Base-by-base conservation (phyloP, 208 protist genomes). In the Vickermania ingenoplastis region DNA sequence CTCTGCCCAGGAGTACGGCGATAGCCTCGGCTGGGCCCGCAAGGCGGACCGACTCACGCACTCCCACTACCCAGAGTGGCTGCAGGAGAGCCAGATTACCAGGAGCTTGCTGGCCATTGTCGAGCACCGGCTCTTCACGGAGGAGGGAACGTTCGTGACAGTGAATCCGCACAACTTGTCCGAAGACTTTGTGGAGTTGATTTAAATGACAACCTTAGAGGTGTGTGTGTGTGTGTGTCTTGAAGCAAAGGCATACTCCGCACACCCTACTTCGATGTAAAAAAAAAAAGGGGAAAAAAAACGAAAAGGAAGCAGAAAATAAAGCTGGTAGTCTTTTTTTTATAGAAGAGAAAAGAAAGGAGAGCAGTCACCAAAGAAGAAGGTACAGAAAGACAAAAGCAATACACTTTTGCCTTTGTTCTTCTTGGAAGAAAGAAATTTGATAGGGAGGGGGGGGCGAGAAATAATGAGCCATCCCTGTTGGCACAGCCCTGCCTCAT, bases 131-230 rank as follows among this genome's bases (percentile, higher is more conserved):
- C 62, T 85, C 26, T 52, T 53, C n/a, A 60, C 63, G 4, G 53
- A 75, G 24, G 78, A 85, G 51, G 78, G 78, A 24, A 68, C 68
- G 27, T 76, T 75, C 53, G 66, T 85, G 7, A 65, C 65, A 29
- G 65, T 78, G 41, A 77, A 70, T 36, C 68, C 65, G 26, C 54
- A 56, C 11, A 26, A 57, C 3, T 22, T 41, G 29, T 51, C 50
- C 55, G 60, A 30, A 56, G 48, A 31, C 48, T 63, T 50, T 21
- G 45, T 25, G 30, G 53, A 62, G 24, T 45, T 71, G 7, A 57
- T 69, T 1, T 69, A 58, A 56, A 25, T 13, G 2, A 30, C 5
- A 17, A 45, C 11, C 11, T 45, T 7, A n/a, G 36, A 36, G 63
- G 36, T 51, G 27, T 54, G 29, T 66, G 2, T 61, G 0, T 59